Evolutionary conservation across 108 stramenopile species (phyloP).

Genomic region (Fragilaria crotonensis): DNA sequence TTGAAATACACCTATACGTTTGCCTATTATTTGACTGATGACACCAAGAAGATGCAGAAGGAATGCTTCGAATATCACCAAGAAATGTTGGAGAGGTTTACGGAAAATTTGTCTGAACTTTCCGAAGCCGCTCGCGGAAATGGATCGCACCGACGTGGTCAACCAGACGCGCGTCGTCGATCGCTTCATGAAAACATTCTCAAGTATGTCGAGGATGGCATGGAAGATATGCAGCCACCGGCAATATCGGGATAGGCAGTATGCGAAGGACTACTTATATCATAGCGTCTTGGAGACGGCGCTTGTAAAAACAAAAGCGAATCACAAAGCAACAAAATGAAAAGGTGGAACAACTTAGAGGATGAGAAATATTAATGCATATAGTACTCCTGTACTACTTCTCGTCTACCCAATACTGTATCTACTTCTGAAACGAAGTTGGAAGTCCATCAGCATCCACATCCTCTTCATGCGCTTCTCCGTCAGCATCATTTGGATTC

Average conservation of each 20-base stretch:
- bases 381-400: too few relatives aligned
- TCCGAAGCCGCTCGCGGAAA: conserved; percentile 74
- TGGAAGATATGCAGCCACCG: too few relatives aligned
- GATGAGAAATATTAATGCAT: too few relatives aligned
- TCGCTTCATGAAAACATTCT: conserved; percentile 89
- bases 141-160: conserved; percentile 93
- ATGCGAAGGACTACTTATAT: too few relatives aligned
- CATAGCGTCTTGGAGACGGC: too few relatives aligned
- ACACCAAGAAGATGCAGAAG: conserved; percentile 50
- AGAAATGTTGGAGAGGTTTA: conserved; percentile 96
- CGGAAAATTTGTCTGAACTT: conserved; percentile 87
- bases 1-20: conserved; percentile 95
- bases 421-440: neutral
- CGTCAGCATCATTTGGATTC: too few relatives aligned
- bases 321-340: too few relatives aligned
- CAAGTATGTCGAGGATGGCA: conserved; percentile 80
- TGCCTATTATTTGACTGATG: conserved; percentile 81
- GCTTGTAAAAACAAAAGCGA: too few relatives aligned
- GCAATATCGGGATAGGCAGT: too few relatives aligned
- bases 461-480: too few relatives aligned
- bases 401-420: too few relatives aligned
- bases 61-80: conserved; percentile 97
- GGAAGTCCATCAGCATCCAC: neutral
- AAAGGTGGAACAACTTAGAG: too few relatives aligned
- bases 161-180: conserved; percentile 94